Evolutionary conservation across 257 asterid species (phyloP), one percentile per base, ranked within the genome.

Genomic region (Jacaranda copaia): DNA sequence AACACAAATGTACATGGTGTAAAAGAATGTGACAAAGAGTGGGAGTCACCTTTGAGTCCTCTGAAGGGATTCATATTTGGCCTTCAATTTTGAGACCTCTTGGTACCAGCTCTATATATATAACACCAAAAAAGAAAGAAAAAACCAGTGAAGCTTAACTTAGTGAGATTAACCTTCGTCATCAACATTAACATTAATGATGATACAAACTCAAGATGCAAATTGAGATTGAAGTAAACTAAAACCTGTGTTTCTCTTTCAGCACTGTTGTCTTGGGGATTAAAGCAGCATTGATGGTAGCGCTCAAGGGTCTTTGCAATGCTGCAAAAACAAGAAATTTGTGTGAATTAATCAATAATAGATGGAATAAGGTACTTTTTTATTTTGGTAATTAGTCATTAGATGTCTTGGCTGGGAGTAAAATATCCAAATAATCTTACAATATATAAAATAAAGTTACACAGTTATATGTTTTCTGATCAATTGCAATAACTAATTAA

Each of bases 31-130:
- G 32, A 40, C 40, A 40, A 60, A 68, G 59, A 77, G 63, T 14
- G 36, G 57, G 15, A 49, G 15, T 51, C n/a, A 90, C 98, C 97
- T 92, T 82, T 94, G 98, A 83, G 98, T 86, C 58, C 95, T 84
- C 72, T 90, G 98, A 81, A 94, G 98, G 45, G 96, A 79, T 80
- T 92, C 98, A 51, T 87, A 92, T 78, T 89, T 94, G 39, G 93
- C 96, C 89, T 89, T 94, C 49, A 94, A 58, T 77, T 92, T 94
- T 20, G 96, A 81, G 66, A 86, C 92, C 84, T 94, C 98, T 57
- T 92, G 94, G 79, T 83, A 87, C 98, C 98, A 94, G 74, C 89
- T 92, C 98, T 94, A 82, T 38, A 53, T 70, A 53, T 42, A 74
- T 2, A 25, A 25, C 52, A 76, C 57, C 16, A 16, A 52, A 64